Conservation (phyloP, 495 filamentous ascomycete genomes). For the Penicillium cinerascens region DNA sequence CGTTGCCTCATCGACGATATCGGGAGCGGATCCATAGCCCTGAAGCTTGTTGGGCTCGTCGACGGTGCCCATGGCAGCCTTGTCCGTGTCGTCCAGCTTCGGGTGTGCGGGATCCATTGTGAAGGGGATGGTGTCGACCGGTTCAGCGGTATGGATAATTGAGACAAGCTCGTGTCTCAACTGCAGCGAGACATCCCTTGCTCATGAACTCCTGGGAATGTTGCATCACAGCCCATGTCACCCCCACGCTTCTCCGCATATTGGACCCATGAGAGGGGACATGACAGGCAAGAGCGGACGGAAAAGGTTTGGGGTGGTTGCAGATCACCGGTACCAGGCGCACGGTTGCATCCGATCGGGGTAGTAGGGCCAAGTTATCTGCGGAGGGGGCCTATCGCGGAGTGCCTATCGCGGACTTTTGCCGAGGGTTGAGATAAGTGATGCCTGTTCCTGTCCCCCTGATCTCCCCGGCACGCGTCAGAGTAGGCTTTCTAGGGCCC, state of each 20-base stretch:
- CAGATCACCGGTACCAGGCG: slow-evolving; percentile 5
- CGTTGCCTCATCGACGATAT: slow-evolving; percentile 34
- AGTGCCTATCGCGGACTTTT: background rate
- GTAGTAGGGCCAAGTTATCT: background rate
- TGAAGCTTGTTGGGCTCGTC: slow-evolving; percentile 31
- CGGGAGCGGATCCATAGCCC: slow-evolving; percentile 28
- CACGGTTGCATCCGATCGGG: slow-evolving; percentile 20
- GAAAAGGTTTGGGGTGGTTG: slow-evolving; percentile 3
- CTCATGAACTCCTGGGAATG: slow-evolving; percentile 19
- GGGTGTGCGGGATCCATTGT: slow-evolving; percentile 1
- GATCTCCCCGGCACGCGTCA: background rate
- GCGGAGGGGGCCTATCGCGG: background rate
- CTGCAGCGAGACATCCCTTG: slow-evolving; percentile 12
- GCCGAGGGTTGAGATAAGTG: background rate
- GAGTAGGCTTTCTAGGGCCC: too few relatives aligned
- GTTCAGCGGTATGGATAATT: background rate
- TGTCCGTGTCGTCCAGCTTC: slow-evolving; percentile 19
- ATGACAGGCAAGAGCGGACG: slow-evolving; percentile 1
- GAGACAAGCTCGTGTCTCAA: background rate
- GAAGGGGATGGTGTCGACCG: background rate
- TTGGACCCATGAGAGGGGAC: background rate
- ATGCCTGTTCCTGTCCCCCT: background rate
- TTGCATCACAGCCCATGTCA: slow-evolving; percentile 19
- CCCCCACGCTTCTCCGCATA: slow-evolving; percentile 29
- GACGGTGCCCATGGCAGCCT: slow-evolving; percentile 14